A percentile compares a stretch with the other conserved stretches of the same genome.
Evolutionary conservation across 2,329 filamentous ascomycete species (phyloP).

Genomic region (Onygenales sp.): DNA sequence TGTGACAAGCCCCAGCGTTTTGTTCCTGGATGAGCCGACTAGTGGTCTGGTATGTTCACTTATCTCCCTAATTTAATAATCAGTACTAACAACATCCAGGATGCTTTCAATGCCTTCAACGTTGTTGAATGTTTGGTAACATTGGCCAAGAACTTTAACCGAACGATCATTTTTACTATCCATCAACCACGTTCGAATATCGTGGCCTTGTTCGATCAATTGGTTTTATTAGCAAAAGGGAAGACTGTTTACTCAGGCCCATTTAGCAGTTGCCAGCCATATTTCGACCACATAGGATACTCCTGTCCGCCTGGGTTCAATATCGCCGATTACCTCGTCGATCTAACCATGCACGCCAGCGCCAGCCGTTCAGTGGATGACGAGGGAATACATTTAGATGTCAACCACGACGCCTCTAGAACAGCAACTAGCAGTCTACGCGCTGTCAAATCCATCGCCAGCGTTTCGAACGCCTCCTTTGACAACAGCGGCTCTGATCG

Average conservation of each 20-base stretch:
- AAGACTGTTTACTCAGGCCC: slow-evolving; percentile 89
- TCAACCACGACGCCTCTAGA: slow-evolving; percentile 50
- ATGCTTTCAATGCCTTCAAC: slow-evolving; percentile 96
- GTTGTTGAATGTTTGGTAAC: slow-evolving; percentile 94
- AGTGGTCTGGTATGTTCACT: slow-evolving; percentile 72
- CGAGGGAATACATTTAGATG: slow-evolving; percentile 51
- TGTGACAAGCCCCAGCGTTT: slow-evolving; percentile 91
- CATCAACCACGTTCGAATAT: slow-evolving; percentile 98
- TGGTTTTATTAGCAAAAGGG: slow-evolving; percentile 84
- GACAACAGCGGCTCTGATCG: slow-evolving; percentile 50
- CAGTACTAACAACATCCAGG: slow-evolving; percentile 28
- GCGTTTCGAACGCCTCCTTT: slow-evolving; percentile 65
- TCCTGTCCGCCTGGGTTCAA: slow-evolving; percentile 94
- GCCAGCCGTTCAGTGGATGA: slow-evolving; percentile 47
- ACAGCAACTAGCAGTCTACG: slow-evolving; percentile 78
- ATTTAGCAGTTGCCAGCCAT: slow-evolving; percentile 77
- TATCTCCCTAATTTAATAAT: slow-evolving; percentile 53
- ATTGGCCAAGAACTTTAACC: slow-evolving; percentile 89
- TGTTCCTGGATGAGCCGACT: slow-evolving; percentile 95
- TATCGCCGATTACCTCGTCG: slow-evolving; percentile 94
- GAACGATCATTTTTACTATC: slow-evolving; percentile 96
- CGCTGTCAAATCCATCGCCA: slow-evolving; percentile 83
- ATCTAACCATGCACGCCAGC: slow-evolving; percentile 92
- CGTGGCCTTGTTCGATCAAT: slow-evolving; percentile 86
- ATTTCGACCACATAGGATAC: slow-evolving; percentile 89